Conservation (phyloP, 208 protist species). For the Leishmania guyanensis region DNA sequence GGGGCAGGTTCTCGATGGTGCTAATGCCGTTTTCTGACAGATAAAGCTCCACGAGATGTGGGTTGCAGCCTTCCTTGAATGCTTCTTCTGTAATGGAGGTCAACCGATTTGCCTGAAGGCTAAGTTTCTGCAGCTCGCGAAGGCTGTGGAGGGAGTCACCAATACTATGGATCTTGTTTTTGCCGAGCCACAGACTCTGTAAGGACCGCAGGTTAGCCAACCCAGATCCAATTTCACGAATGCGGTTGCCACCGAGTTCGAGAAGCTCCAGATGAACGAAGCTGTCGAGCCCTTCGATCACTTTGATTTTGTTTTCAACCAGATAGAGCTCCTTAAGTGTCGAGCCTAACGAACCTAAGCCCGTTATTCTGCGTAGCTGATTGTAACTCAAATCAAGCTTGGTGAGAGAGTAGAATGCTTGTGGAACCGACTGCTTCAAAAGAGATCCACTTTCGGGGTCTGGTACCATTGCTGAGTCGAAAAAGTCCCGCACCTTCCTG, state of each 20-base stretch:
- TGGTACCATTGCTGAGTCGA: conserved; percentile 34
- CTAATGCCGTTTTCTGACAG: conserved; percentile 86
- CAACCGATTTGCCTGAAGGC: conserved; percentile 90
- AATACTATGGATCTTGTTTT: conserved; percentile 90
- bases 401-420: conserved; percentile 55
- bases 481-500: conserved; percentile 78
- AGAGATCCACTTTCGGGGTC: conserved; percentile 13
- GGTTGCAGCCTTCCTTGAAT: conserved; percentile 64
- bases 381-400: conserved; percentile 94
- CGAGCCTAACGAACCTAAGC: conserved; percentile 64
- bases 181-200: conserved; percentile 89
- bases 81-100: conserved; percentile 61
- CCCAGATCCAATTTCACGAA: conserved; percentile 77
- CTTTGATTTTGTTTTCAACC: conserved; percentile 93
- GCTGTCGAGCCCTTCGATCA: conserved; percentile 79
- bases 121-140: conserved; percentile 58
- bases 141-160: conserved; percentile 64
- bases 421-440: conserved; percentile 27
- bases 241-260: conserved; percentile 89
- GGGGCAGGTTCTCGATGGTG: conserved; percentile 64
- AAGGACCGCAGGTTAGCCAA: conserved; percentile 69
- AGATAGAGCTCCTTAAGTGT: conserved; percentile 90
- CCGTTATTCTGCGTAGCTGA: conserved; percentile 74
- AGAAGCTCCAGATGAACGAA: conserved; percentile 83
- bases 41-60: conserved; percentile 71